Conservation (phyloP, 768 basidiomycete genomes). For the Lactifluus hygrophoroides region DNA sequence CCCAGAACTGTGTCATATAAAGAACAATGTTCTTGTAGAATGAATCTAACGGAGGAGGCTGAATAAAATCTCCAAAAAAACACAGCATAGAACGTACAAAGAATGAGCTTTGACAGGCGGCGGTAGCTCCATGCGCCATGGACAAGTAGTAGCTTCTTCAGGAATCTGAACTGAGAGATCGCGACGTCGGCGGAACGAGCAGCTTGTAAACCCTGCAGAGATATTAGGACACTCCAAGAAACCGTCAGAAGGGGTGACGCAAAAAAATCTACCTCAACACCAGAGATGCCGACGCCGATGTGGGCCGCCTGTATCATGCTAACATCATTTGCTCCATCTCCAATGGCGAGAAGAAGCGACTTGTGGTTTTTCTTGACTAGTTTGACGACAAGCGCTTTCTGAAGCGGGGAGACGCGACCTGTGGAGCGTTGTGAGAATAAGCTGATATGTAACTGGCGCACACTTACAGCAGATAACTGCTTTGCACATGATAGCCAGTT, state of each 20-base stretch:
- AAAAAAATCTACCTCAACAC: slow-evolving; percentile 63
- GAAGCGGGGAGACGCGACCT: slow-evolving; percentile 96
- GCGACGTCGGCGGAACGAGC: slow-evolving; percentile 96
- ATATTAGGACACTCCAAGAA: not conserved
- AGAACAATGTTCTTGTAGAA: slow-evolving; percentile 99
- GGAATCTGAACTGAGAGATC: slow-evolving; percentile 93
- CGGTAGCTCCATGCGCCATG: slow-evolving; percentile 99
- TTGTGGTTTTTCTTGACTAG: slow-evolving; percentile 97
- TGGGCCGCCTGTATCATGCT: slow-evolving; percentile 99
- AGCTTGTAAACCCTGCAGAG: slow-evolving; percentile 82
- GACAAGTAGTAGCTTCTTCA: slow-evolving; percentile 91
- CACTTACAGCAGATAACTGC: slow-evolving; percentile 93
- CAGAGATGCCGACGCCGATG: slow-evolving; percentile 95
- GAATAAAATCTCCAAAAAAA: slow-evolving; percentile 10
- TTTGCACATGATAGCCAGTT: slow-evolving; percentile 96
- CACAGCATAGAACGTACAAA: slow-evolving; percentile 53
- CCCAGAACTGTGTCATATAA: slow-evolving; percentile 99
- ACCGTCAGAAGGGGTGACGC: not conserved
- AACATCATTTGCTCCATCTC: slow-evolving; percentile 97
- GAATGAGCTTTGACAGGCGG: slow-evolving; percentile 86
- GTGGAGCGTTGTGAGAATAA: slow-evolving; percentile 3
- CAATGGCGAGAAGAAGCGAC: slow-evolving; percentile 90
- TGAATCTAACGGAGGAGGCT: slow-evolving; percentile 49
- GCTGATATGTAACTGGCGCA: not conserved
- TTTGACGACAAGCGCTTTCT: slow-evolving; percentile 96